These are phyloP conservation scores for Pyropia haitanensis DNA, from an alignment of 23 red algal species.

Conservation along the genomic window DNA sequence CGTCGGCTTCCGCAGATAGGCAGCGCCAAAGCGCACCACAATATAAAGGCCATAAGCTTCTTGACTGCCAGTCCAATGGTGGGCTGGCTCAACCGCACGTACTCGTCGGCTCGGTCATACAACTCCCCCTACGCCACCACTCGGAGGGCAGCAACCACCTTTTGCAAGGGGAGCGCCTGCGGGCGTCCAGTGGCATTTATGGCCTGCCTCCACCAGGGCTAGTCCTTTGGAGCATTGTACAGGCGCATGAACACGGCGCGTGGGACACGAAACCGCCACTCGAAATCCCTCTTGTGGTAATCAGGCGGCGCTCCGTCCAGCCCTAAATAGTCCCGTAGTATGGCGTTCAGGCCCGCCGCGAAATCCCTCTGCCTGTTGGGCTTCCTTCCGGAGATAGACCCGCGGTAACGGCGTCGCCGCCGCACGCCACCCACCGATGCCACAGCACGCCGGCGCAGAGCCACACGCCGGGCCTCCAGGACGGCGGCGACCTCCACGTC, in stretches of 20 bases:
- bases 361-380: background rate
- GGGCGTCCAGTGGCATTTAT: background rate
- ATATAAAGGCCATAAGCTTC: conserved; percentile 1
- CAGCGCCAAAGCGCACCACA: background rate
- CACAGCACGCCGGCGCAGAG: too few species aligned
- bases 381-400: too few species aligned
- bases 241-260: conserved; percentile 5
- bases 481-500: too few species aligned
- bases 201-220: too few species aligned
- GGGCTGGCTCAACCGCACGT: background rate
- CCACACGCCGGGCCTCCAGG: too few species aligned
- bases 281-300: conserved; percentile 12
- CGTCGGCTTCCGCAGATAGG: conserved; percentile 9
- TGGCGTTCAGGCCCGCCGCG: background rate
- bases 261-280: conserved; percentile 18
- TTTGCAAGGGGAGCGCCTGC: conserved; percentile 5
- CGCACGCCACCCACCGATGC: too few species aligned
- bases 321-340: conserved; percentile 1
- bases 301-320: background rate
- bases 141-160: conserved; percentile 9
- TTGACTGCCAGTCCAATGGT: background rate
- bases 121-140: conserved; percentile 3
- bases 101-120: conserved; percentile 4
- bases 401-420: too few species aligned
- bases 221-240: background rate